A percentile compares a stretch with the other conserved stretches of the same genome.
Conservation (phyloP, 495 filamentous ascomycete genomes). For the Haplographium delicatum region DNA sequence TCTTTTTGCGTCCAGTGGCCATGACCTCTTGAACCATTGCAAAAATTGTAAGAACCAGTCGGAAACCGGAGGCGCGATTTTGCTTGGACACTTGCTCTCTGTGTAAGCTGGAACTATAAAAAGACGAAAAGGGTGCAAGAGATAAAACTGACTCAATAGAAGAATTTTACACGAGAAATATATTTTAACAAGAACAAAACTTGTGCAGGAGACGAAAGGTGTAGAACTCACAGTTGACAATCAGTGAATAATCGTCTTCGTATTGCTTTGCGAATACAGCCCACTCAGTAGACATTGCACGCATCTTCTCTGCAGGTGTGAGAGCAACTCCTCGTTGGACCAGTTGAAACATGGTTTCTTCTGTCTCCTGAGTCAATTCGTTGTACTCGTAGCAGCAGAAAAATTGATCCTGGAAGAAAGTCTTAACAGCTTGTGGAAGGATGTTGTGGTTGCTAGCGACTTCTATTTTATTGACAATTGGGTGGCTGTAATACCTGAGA, state of each 20-base stretch:
- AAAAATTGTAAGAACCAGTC: slow-evolving; percentile 27
- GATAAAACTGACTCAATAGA: no score
- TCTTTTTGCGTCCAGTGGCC: neutral
- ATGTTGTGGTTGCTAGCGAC: slow-evolving; percentile 24
- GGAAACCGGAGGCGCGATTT: slow-evolving; percentile 31
- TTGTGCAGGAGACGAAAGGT: no score
- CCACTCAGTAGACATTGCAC: slow-evolving; percentile 40
- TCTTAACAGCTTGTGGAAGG: slow-evolving; percentile 26
- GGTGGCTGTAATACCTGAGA: slow-evolving; percentile 23
- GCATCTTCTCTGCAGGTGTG: slow-evolving; percentile 44
- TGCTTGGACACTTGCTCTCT: slow-evolving; percentile 25
- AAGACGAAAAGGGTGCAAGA: no score
- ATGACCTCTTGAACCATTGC: slow-evolving; percentile 23
- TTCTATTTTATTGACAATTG: slow-evolving; percentile 20
- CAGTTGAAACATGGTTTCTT: slow-evolving; percentile 44
- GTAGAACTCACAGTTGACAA: slow-evolving; percentile 31
- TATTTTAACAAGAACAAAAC: no score
- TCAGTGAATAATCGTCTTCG: slow-evolving; percentile 34
- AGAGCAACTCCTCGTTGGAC: slow-evolving; percentile 43
- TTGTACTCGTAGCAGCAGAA: slow-evolving; percentile 40
- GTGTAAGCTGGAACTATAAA: slow-evolving; percentile 14
- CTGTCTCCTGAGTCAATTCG: slow-evolving; percentile 33
- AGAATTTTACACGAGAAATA: no score
- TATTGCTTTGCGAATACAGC: slow-evolving; percentile 35
- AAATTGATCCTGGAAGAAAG: slow-evolving; percentile 30